Percentiles rank a stretch among this genome's conserved stretches.
phyloP scores from a whole-genome alignment of 768 basidiomycete genomes.

The Hericium alpestre region DNA sequence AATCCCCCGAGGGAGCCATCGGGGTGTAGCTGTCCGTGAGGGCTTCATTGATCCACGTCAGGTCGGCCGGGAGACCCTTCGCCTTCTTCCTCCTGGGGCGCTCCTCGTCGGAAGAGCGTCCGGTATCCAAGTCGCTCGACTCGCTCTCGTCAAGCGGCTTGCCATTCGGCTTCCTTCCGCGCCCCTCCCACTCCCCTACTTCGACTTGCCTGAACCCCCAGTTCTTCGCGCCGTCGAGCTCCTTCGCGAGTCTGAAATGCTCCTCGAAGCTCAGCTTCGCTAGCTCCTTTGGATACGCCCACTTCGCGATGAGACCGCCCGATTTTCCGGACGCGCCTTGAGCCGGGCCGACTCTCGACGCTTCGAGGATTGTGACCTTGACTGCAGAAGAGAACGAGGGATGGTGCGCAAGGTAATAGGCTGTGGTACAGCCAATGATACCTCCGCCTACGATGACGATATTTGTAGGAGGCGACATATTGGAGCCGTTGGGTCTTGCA shows the following conservation, averaged over 20 bases:
- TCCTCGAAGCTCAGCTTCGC: conserved; percentile 64
- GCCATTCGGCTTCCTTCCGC: conserved; percentile 27
- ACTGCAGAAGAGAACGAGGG: conserved; percentile 29
- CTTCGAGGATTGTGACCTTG: conserved; percentile 58
- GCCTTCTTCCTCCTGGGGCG: not conserved
- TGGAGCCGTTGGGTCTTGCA: not conserved
- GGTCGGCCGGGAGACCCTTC: conserved; percentile 22
- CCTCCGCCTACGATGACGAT: conserved; percentile 80
- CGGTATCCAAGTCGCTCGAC: conserved; percentile 47
- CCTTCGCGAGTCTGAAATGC: conserved; percentile 60
- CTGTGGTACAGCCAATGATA: conserved; percentile 76
- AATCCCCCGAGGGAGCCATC: conserved; percentile 46
- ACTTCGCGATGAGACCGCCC: conserved; percentile 74
- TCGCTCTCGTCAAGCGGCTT: conserved; percentile 24
- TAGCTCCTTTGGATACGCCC: conserved; percentile 71
- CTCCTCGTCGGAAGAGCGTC: conserved; percentile 10
- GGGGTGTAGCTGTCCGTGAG: conserved; percentile 52
- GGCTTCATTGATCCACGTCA: conserved; percentile 28
- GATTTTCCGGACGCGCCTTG: conserved; percentile 81
- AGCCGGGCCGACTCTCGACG: conserved; percentile 54
- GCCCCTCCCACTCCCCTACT: conserved; percentile 69
- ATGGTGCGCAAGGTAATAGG: conserved; percentile 66
- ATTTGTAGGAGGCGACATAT: conserved; percentile 13
- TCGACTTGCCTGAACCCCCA: conserved; percentile 78
- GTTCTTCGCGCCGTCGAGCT: conserved; percentile 55